Evolutionary conservation across 345 rosid species (phyloP).

Genomic region (Sisymbrium altissimum): DNA sequence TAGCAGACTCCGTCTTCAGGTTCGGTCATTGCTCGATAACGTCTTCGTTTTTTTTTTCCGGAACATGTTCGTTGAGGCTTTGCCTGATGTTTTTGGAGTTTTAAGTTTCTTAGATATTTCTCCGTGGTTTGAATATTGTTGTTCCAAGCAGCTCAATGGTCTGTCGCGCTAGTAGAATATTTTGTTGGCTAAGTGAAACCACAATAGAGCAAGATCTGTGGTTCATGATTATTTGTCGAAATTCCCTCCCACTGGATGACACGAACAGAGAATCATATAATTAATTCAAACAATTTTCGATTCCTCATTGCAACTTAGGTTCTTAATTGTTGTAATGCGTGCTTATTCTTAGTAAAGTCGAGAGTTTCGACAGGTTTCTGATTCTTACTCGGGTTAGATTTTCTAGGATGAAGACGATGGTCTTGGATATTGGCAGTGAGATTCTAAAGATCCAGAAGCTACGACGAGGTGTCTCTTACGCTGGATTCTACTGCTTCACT

Average conservation of each 20-base stretch:
- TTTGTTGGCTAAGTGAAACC: background rate
- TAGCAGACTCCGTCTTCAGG: constrained; percentile 26
- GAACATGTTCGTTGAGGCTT: background rate
- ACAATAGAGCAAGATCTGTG: background rate
- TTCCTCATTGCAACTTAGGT: too few relatives aligned
- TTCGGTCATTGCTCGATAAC: background rate
- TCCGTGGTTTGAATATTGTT: background rate
- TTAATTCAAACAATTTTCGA: too few relatives aligned
- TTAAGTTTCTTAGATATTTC: background rate
- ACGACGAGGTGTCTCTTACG: constrained; percentile 63
- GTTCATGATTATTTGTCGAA: background rate
- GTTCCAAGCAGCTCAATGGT: background rate
- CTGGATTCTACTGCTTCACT: constrained; percentile 65
- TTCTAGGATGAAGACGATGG: constrained; percentile 24
- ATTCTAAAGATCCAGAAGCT: constrained; percentile 80
- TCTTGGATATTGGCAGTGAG: constrained; percentile 45
- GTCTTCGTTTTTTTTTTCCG: background rate
- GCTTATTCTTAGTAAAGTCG: too few relatives aligned
- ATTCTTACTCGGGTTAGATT: background rate
- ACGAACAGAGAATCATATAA: too few relatives aligned
- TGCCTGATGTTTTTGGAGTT: background rate
- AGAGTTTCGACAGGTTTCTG: background rate
- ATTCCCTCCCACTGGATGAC: too few relatives aligned
- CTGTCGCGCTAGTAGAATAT: background rate
- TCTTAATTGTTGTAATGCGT: too few relatives aligned